Evolutionary conservation across 208 protist genomes (phyloP).

Genomic region (Balamuthia mandrillaris): DNA sequence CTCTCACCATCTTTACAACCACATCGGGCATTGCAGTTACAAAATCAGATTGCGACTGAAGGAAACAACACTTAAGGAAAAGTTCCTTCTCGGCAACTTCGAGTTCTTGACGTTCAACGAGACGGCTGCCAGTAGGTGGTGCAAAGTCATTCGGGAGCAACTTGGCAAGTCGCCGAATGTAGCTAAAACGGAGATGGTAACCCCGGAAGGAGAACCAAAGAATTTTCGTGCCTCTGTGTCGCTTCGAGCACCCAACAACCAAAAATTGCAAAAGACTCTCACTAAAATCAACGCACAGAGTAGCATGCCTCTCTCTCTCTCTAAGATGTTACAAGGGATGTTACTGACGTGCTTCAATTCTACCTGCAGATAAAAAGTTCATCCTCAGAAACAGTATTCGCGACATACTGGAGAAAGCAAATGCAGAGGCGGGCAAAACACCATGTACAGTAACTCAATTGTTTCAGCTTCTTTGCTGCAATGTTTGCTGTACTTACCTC

Average conservation of each 20-base stretch:
- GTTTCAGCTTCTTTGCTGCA: no score
- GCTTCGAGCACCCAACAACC: background rate
- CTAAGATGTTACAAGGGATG: background rate
- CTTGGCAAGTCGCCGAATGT: background rate
- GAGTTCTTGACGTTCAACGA: background rate
- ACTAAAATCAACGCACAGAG: background rate
- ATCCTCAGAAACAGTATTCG: background rate
- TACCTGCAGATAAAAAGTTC: background rate
- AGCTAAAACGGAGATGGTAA: background rate
- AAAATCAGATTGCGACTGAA: conserved; percentile 2
- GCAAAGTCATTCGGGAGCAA: background rate
- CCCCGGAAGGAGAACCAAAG: background rate
- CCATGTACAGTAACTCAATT: background rate
- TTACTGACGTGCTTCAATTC: background rate
- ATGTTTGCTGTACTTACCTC: no score
- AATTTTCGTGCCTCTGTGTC: background rate
- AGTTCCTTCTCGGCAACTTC: conserved; percentile 18
- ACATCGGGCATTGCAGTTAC: conserved; percentile 11
- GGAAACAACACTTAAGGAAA: background rate
- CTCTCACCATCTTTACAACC: background rate
- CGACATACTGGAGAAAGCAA: background rate
- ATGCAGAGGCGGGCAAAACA: conserved; percentile 17
- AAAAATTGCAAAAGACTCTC: background rate
- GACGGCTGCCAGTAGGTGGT: no score
- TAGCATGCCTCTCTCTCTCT: background rate